Evolutionary conservation across 768 basidiomycete genomes (phyloP), one percentile per base, ranked within the genome.

Genomic region (Agrocybe chaxingu): DNA sequence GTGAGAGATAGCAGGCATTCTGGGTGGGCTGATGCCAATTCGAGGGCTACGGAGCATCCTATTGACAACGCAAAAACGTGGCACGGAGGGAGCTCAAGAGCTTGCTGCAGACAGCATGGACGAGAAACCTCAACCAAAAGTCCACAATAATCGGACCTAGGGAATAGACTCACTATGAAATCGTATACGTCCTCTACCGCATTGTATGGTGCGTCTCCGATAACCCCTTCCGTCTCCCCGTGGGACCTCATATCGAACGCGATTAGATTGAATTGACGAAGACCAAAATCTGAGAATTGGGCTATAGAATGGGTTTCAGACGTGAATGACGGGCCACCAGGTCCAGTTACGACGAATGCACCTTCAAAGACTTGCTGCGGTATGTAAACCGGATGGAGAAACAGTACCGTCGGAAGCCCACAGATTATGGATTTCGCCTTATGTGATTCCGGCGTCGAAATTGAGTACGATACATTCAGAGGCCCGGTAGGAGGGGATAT

Each of bases 401-500:
- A 51, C 31, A 51, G 35, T 8, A 51, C 40, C 5, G 50, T 51
- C n/a, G 50, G 50, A 24, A 51, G 8, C 1, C 43, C 50, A 7
- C 36, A 34, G 3, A 51, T 39, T 11, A 51, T 34, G 11, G 50
- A 3, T 11, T 51, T 42, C 4, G 50, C 50, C 16, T 51, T 43
- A 40, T 51, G 42, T 45, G 24, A 18, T 13, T 29, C 13, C 18
- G 42, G 42, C 11, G 50, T 51, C 16, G 50, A 51, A 11, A 51
- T 51, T 2, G 50, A 51, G 32, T 51, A 51, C 24, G 45, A 51
- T 45, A 51, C 50, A 39, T 44, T 51, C 19, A 51, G 16, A 19
- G 50, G 50, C 16, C 50, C 50, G 5, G 50, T 51, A 7, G 50
- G 50, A 38, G 50, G 50, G 3, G 43, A 37, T 38, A 51, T 51